Percentiles rank a stretch among this genome's conserved stretches.
These are phyloP conservation scores for Radiomyces spectabilis DNA, from an alignment of 192 early-diverging fungal genomes.

Conservation along the genomic window DNA sequence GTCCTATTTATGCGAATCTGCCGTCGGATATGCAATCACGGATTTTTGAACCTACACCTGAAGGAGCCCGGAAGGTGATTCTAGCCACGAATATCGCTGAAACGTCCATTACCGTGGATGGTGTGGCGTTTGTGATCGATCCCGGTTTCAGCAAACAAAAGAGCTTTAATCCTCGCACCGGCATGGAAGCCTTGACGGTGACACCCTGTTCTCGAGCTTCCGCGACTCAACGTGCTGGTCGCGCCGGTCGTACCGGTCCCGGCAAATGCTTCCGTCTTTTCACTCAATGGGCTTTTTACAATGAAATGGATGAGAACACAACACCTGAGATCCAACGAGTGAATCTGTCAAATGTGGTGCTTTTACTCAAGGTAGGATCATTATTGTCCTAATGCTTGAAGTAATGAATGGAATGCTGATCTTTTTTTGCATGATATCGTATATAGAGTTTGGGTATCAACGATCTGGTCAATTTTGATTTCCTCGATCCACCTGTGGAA, in stretches of 20 bases:
- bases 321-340: constrained; percentile 96
- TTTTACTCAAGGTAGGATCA: constrained; percentile 75
- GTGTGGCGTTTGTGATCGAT: constrained; percentile 95
- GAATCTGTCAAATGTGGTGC: constrained; percentile 85
- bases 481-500: constrained; percentile 96
- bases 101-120: constrained; percentile 96
- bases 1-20: constrained; percentile 94
- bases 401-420: background rate
- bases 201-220: constrained; percentile 92
- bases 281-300: constrained; percentile 84
- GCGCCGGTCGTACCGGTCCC: constrained; percentile 93
- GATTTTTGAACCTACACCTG: constrained; percentile 97
- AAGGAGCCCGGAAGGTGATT: constrained; percentile 89
- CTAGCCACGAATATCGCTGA: constrained; percentile 99
- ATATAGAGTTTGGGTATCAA: constrained; percentile 86
- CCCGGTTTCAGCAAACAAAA: constrained; percentile 97
- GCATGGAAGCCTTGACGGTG: constrained; percentile 97
- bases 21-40: constrained; percentile 94
- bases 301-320: constrained; percentile 93
- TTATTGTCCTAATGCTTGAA: no score
- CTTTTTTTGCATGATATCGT: background rate
- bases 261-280: constrained; percentile 97
- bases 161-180: constrained; percentile 86
- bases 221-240: constrained; percentile 88
- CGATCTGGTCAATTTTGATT: constrained; percentile 94